Evolutionary conservation across 345 rosid species (phyloP), one percentile per base, ranked within the genome.

Genomic region (Conringia planisiliqua): DNA sequence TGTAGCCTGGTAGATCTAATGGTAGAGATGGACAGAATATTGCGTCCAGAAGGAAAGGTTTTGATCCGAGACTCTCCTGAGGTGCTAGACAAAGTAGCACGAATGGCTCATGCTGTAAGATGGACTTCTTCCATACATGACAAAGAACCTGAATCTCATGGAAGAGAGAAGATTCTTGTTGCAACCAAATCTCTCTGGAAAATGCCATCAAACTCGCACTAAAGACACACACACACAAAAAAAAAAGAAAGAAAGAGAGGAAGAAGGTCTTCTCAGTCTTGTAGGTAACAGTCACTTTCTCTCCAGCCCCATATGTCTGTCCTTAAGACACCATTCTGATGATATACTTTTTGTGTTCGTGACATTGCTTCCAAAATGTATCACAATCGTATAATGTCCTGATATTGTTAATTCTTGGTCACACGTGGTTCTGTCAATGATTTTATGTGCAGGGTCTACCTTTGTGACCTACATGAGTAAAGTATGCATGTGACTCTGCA

Each of bases 1-100:
- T 95, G 99, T 85, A 83, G 80, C 80, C 85, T 95, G 40, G 96
- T 87, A 62, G 97, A 92, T 82, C 56, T 95, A 58, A 83, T 95
- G 89, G 92, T 92, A 51, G 99, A 95, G 84, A 89, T 95, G 85
- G 99, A 95, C 65, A 76, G 99, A 29, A 90, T 92, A 56, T 60
- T 95, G 82, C 97, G 97, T 47, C 97, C 97, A 13, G 88, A 85
- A 73, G 99, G 97, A 52, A 89, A 83, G 1, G 96, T 92, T 43
- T 56, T 95, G 61, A 83, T 95, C 52, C 85, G 92, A 38, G 98
- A 90, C 75, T 77, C 89, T 26, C 96, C 96, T 2, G 97, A 95
- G 75, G 90, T 87, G 9, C 78, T 95, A 32, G 99, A 95, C 62
- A 89, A 79, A 80, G 92, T 88, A n/a, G 78, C 80, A 35, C 82